phyloP scores from a whole-genome alignment of 805 yeast species.

The Candida germanica region DNA sequence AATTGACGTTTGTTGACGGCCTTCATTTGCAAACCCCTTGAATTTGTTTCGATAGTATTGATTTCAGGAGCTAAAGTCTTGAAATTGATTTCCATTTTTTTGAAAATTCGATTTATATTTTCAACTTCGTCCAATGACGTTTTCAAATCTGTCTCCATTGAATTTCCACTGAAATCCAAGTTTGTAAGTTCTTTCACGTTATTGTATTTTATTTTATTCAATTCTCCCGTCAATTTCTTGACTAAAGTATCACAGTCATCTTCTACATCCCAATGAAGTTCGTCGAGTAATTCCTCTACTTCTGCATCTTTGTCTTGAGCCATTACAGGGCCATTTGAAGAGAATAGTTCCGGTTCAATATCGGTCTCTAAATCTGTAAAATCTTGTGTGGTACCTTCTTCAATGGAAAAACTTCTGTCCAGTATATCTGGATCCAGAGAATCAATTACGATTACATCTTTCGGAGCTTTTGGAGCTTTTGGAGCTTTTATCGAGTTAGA shows the following conservation, averaged over 20 bases:
- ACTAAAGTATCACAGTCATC: slow-evolving; percentile 63
- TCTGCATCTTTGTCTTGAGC: slow-evolving; percentile 37
- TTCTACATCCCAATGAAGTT: slow-evolving; percentile 68
- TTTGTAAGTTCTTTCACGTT: slow-evolving; percentile 49
- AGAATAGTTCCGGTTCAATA: slow-evolving; percentile 10
- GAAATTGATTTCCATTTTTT: slow-evolving; percentile 39
- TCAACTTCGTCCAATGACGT: slow-evolving; percentile 35
- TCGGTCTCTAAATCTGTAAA: slow-evolving; percentile 7
- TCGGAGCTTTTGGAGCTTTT: background rate
- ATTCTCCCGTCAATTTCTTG: slow-evolving; percentile 54
- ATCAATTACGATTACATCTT: slow-evolving; percentile 10
- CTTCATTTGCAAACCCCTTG: slow-evolving; percentile 79
- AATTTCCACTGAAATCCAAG: slow-evolving; percentile 34
- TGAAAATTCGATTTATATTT: slow-evolving; percentile 35
- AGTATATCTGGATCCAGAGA: slow-evolving; percentile 13
- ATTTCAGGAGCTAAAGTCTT: slow-evolving; percentile 58
- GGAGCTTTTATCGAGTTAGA: background rate
- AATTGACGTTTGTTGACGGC: slow-evolving; percentile 77
- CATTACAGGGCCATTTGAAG: no score
- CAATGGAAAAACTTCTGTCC: slow-evolving; percentile 12
- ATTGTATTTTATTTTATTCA: slow-evolving; percentile 59
- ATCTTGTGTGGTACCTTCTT: slow-evolving; percentile 6
- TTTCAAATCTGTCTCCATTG: slow-evolving; percentile 30
- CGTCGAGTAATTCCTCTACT: slow-evolving; percentile 68
- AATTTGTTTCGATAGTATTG: slow-evolving; percentile 65